phyloP scores from a whole-genome alignment of 352 stramenopile species.

The Globisporangium polare region DNA sequence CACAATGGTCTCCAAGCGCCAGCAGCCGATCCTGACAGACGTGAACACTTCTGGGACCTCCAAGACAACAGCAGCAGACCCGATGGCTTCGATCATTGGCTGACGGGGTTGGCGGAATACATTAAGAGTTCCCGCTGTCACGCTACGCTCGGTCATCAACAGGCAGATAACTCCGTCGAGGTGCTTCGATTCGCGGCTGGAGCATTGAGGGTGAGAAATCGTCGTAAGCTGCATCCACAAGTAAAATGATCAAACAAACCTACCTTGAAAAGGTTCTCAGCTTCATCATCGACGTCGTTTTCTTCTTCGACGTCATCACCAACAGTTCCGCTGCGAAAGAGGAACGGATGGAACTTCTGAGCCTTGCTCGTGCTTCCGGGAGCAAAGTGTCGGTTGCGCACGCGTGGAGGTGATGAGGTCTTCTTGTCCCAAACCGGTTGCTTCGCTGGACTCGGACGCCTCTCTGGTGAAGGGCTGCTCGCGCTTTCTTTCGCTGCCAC shows the following conservation, averaged over 20 bases:
- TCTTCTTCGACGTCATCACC: background rate
- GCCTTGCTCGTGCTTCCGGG: background rate
- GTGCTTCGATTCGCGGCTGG: constrained; percentile 19
- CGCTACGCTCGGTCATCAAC: constrained; percentile 6
- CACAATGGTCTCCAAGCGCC: constrained; percentile 48
- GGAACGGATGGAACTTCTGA: constrained; percentile 1
- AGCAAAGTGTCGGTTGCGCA: constrained; percentile 32
- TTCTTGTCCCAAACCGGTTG: constrained; percentile 22
- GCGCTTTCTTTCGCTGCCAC: background rate
- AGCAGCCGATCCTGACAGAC: background rate
- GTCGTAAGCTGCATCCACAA: background rate
- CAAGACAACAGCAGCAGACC: constrained; percentile 1
- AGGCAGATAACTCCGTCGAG: constrained; percentile 23
- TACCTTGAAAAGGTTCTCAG: constrained; percentile 15
- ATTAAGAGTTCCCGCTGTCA: too few species aligned
- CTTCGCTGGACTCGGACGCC: constrained; percentile 12
- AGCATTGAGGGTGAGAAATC: background rate
- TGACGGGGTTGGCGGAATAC: background rate
- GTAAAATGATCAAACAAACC: constrained; percentile 3
- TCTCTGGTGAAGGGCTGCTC: background rate
- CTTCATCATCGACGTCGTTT: constrained; percentile 16
- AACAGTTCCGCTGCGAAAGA: background rate
- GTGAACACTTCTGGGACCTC: background rate
- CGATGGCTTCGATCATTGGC: constrained; percentile 7
- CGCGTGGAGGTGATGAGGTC: constrained; percentile 28